Evolutionary conservation across 176 grass and related monocot species (phyloP), one percentile per base, ranked within the genome.

Genomic region (Hyparrhenia diplandra): DNA sequence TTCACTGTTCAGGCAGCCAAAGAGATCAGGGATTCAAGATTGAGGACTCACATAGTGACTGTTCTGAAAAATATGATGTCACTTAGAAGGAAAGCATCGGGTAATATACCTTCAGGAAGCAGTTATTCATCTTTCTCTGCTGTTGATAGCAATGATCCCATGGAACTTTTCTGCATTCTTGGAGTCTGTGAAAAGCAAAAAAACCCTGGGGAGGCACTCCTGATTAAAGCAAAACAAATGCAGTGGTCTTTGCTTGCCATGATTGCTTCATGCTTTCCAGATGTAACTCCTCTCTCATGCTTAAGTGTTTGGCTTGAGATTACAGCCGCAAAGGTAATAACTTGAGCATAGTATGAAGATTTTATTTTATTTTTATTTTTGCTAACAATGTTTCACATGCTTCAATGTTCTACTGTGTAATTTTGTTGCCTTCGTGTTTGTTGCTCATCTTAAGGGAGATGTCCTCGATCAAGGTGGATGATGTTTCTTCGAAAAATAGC

Each of bases 281-380:
- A 98, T 92, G 89, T 87, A 73, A 92, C 92, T 77, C 78, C 76
- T 76, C 88, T 98, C 62, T 82, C 88, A 78, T 94, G 95, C 77
- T 78, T 94, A 80, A n/a, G 86, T 80, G 66, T 91, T 85, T 98
- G 95, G 95, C 92, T 98, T 61, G 95, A 94, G 78, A 98, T 94
- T 91, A 98, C 95, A 83, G 84, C 89, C 10, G 75, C 86, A n/a
- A 77, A 94, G 92, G 95, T 98, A 90, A 87, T 49, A 75, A 55
- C 57, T 24, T 81, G 52, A 69, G 1, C 32, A 17, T 67, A 70
- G 31, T 27, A 64, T 17, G 24, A n/a, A n/a, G n/a, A n/a, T n/a
- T n/a, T n/a, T n/a, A n/a, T n/a, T n/a, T n/a, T n/a, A n/a, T n/a
- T n/a, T n/a, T 29, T 80, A 64, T 28, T 83, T 17, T 17, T 47